Percentiles rank a stretch among this genome's conserved stretches.
Conservation (phyloP, 2,329 filamentous ascomycete species). For the Fusarium sp. region DNA sequence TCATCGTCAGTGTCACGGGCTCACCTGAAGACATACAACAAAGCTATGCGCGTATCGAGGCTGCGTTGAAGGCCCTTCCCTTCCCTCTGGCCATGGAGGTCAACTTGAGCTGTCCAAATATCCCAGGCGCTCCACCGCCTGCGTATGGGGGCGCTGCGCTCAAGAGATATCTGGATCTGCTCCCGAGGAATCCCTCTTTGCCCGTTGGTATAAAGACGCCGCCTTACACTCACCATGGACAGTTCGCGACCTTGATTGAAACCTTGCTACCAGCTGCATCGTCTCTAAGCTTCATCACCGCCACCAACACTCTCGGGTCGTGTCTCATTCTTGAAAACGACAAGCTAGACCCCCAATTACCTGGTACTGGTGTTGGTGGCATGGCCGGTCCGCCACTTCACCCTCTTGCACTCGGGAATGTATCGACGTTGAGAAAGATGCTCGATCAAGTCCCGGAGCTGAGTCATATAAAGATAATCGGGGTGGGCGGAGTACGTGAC, state of each 20-base stretch:
- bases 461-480: slow-evolving; percentile 70
- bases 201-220: slow-evolving; percentile 76
- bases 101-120: slow-evolving; percentile 84
- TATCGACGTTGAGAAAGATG: slow-evolving; percentile 70
- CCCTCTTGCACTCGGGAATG: slow-evolving; percentile 79
- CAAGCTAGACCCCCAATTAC: slow-evolving; percentile 55
- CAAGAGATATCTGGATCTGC: slow-evolving; percentile 61
- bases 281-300: slow-evolving; percentile 72
- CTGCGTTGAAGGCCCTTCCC: slow-evolving; percentile 48
- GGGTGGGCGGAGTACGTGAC: slow-evolving; percentile 78
- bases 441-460: slow-evolving; percentile 62
- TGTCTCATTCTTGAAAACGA: slow-evolving; percentile 65
- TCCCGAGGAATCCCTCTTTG: slow-evolving; percentile 52
- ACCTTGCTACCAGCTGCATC: slow-evolving; percentile 55
- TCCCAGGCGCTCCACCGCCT: slow-evolving; percentile 72
- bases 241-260: slow-evolving; percentile 67
- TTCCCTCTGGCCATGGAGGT: slow-evolving; percentile 75
- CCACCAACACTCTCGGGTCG: slow-evolving; percentile 77
- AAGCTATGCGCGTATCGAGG: slow-evolving; percentile 64
- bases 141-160: slow-evolving; percentile 70
- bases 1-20: slow-evolving; percentile 79
- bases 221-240: slow-evolving; percentile 76
- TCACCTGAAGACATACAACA: slow-evolving; percentile 63
- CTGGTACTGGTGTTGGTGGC: slow-evolving; percentile 70
- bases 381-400: slow-evolving; percentile 78